Evolutionary conservation across 78 protist genomes (phyloP).

Genomic region (Emiliania huxleyi): DNA sequence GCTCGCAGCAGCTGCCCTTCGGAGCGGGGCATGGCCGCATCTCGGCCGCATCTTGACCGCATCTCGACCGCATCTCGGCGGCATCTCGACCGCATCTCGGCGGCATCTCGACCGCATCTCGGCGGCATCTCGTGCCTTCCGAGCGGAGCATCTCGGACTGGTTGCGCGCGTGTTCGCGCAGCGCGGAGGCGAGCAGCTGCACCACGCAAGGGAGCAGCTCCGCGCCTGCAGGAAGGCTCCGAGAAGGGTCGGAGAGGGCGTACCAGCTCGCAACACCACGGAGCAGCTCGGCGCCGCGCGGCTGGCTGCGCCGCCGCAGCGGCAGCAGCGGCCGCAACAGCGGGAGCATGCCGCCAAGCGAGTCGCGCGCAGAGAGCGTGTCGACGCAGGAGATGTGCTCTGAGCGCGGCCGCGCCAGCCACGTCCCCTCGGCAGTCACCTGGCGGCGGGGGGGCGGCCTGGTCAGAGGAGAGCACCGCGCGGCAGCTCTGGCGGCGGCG

Average conservation of each 20-base stretch:
- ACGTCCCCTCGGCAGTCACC: background rate
- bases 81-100: too few species aligned
- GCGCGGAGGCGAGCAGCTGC: background rate
- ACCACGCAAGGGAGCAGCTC: background rate
- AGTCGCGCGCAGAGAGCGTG: background rate
- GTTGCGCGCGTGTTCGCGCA: background rate
- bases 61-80: too few species aligned
- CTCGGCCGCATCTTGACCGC: too few species aligned
- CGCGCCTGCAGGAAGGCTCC: background rate
- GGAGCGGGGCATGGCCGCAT: too few species aligned
- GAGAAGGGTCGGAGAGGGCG: too few species aligned
- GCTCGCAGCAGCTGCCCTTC: too few species aligned
- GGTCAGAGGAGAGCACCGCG: too few species aligned
- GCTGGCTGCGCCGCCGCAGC: background rate
- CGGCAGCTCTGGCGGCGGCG: too few species aligned
- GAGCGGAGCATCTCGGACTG: slow-evolving; percentile 1
- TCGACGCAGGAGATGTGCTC: background rate
- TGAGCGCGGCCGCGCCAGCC: background rate
- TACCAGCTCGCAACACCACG: too few species aligned
- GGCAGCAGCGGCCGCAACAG: background rate
- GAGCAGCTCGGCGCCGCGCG: background rate
- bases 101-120: too few species aligned
- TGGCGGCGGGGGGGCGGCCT: too few species aligned
- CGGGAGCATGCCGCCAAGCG: background rate
- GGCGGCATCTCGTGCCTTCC: too few species aligned